These are phyloP conservation scores for Bathelium albidoporum DNA, from an alignment of 495 filamentous ascomycete genomes.

Conservation along the genomic window DNA sequence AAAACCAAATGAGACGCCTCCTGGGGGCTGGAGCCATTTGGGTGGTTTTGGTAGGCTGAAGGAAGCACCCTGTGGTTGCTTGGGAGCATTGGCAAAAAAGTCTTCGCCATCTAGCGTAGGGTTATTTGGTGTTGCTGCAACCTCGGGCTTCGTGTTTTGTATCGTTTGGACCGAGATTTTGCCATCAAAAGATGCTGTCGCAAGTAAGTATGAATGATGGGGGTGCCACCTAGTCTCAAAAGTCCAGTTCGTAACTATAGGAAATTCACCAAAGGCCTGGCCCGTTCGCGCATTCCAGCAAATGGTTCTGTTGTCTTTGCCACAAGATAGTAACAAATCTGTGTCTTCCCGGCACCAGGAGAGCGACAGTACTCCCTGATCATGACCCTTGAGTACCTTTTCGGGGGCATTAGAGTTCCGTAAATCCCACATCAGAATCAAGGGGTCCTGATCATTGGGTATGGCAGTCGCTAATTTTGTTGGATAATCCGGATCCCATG, in stretches of 20 bases:
- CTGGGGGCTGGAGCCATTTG: constrained; percentile 79
- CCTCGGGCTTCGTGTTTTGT: constrained; percentile 63
- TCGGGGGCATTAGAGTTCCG: constrained; percentile 94
- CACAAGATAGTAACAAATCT: constrained; percentile 83
- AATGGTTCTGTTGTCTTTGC: constrained; percentile 91
- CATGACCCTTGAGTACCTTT: constrained; percentile 76
- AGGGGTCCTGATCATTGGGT: constrained; percentile 78
- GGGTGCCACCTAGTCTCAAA: constrained; percentile 95
- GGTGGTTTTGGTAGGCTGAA: constrained; percentile 82
- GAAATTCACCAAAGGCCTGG: constrained; percentile 79
- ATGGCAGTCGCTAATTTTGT: constrained; percentile 90
- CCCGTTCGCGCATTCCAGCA: constrained; percentile 95
- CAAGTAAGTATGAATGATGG: constrained; percentile 77
- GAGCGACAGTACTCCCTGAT: constrained; percentile 83
- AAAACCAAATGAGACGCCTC: constrained; percentile 87
- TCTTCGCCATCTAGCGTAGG: constrained; percentile 81
- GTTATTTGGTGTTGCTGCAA: constrained; percentile 46
- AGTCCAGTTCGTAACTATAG: constrained; percentile 96
- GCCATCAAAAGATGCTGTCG: constrained; percentile 93
- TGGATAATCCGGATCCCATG: constrained; percentile 89
- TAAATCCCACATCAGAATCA: constrained; percentile 89
- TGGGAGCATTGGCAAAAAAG: constrained; percentile 91
- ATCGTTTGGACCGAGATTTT: constrained; percentile 87
- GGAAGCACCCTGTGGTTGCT: constrained; percentile 74
- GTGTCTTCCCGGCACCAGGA: constrained; percentile 93